Percentiles rank a stretch among this genome's conserved stretches.
Evolutionary conservation across 1,284 basidiomycete genomes (phyloP).

Genomic region (Leccinum variabile): DNA sequence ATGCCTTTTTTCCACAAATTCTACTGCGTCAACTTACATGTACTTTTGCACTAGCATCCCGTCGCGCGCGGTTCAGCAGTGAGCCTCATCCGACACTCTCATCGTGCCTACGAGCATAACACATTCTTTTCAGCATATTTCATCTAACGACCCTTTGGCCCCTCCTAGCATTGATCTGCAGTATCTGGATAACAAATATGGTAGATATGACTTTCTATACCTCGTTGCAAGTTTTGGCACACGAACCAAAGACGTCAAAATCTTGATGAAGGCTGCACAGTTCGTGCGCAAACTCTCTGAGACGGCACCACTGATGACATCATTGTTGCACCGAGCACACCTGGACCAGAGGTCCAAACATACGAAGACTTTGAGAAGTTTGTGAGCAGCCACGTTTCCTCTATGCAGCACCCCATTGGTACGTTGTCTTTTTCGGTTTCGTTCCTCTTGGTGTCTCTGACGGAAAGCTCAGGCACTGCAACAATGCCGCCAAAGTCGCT

Average conservation of each 20-base stretch:
- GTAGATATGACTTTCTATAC: background rate
- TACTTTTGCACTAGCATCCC: slow-evolving; percentile 13
- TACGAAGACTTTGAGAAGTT: slow-evolving; percentile 19
- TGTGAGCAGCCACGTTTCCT: slow-evolving; percentile 5
- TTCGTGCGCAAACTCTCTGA: slow-evolving; percentile 21
- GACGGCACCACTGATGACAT: slow-evolving; percentile 21
- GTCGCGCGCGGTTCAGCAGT: slow-evolving; percentile 23
- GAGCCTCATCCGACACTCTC: background rate
- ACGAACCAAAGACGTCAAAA: slow-evolving; percentile 14
- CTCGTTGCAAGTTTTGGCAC: background rate
- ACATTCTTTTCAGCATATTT: slow-evolving; percentile 13
- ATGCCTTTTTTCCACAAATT: background rate
- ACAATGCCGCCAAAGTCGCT: slow-evolving; percentile 19
- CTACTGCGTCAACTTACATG: background rate
- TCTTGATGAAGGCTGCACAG: slow-evolving; percentile 19
- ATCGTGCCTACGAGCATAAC: background rate
- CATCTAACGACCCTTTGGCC: slow-evolving; percentile 16
- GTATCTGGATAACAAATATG: slow-evolving; percentile 18
- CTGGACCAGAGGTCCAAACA: slow-evolving; percentile 23
- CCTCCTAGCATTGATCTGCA: slow-evolving; percentile 17
- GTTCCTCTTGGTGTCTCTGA: background rate
- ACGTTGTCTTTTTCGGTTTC: background rate
- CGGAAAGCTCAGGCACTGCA: slow-evolving; percentile 14
- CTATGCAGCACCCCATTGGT: slow-evolving; percentile 22
- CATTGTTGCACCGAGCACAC: slow-evolving; percentile 20